Evolutionary conservation across 2,329 filamentous ascomycete genomes (phyloP), one percentile per base, ranked within the genome.

Genomic region (Alternaria alternata): DNA sequence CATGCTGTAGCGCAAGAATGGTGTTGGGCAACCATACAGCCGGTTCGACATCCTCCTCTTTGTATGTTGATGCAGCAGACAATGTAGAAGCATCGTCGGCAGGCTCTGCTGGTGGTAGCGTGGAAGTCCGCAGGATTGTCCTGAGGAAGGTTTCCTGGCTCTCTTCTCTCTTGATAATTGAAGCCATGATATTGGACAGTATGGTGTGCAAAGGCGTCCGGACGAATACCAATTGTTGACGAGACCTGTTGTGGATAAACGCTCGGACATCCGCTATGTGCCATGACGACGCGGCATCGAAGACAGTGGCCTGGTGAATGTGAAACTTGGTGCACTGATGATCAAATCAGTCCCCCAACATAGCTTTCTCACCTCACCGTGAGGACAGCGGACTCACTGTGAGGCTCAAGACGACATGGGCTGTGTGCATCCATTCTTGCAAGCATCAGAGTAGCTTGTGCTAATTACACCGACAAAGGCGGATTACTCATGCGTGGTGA

Each of bases 141-240:
- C 36, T 53, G 22, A 57, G 46, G 16, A 47, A 41, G 18, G 28
- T 30, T 51, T 63, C 62, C 6, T 47, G 38, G 43, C 62, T 62
- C 11, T 56, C 42, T 20, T 66, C 61, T 28, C 18, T 54, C 20
- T 66, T 64, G 51, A 67, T 63, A 22, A 49, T 41, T 41, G 51
- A 18, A 16, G 30, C 53, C 57, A 60, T 56, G 12, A 16, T 51
- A 34, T 8, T 16, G 26, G 26, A 11, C 7, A 36, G n/a, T 22
- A 11, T 20, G 20, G 36, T 22, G 26, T n/a, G 47, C 14, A 32
- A 54, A 48, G n/a, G 11, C 7, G 9, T 26, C 18, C 24, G n/a
- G 42, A n/a, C 9, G 14, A 28, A 12, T 42, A 28, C 12, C 14
- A 14, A 12, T 51, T 26, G 26, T 42, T 11, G 34, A n/a, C 32